These are phyloP conservation scores for Coemansia sp. DNA, from an alignment of 192 early-diverging fungal genomes.

Conservation along the genomic window DNA sequence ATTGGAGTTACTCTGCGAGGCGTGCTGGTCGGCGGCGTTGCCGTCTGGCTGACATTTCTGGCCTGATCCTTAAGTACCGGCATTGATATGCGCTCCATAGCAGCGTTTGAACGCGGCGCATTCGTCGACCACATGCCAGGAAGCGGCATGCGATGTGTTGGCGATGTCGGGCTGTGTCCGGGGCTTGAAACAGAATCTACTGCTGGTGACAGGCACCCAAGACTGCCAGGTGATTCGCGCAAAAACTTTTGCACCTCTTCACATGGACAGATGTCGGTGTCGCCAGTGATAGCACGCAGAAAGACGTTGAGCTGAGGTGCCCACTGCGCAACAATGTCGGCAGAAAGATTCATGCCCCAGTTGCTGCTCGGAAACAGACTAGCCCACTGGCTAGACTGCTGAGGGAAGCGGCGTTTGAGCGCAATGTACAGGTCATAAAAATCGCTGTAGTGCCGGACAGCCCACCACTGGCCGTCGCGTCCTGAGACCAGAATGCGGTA, in stretches of 20 bases:
- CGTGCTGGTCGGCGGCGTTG: constrained; percentile 27
- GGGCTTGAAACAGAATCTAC: constrained; percentile 5
- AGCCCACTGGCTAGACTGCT: constrained; percentile 23
- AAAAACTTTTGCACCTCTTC: constrained; percentile 47
- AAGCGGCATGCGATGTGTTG: constrained; percentile 25
- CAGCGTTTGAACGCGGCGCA: constrained; percentile 1
- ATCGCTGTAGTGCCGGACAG: constrained; percentile 43
- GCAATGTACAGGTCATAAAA: constrained; percentile 38
- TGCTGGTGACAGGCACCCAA: constrained; percentile 8
- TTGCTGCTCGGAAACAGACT: constrained; percentile 46
- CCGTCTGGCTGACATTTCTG: constrained; percentile 13
- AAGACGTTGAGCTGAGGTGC: constrained; percentile 45
- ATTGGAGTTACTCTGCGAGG: constrained; percentile 13
- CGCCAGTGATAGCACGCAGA: constrained; percentile 36
- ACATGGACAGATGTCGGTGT: constrained; percentile 36
- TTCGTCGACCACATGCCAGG: constrained; percentile 13
- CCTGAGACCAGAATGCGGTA: constrained; percentile 51
- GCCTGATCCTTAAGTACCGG: constrained; percentile 38
- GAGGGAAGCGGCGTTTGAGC: constrained; percentile 29
- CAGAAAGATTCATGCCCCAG: constrained; percentile 29
- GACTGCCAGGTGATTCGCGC: constrained; percentile 28
- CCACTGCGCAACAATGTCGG: constrained; percentile 41
- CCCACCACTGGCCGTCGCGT: constrained; percentile 48
- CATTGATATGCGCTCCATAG: constrained; percentile 48
- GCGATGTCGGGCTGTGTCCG: constrained; percentile 2